phyloP scores from a whole-genome alignment of 345 rosid genomes.

The Aurinia saxatilis region DNA sequence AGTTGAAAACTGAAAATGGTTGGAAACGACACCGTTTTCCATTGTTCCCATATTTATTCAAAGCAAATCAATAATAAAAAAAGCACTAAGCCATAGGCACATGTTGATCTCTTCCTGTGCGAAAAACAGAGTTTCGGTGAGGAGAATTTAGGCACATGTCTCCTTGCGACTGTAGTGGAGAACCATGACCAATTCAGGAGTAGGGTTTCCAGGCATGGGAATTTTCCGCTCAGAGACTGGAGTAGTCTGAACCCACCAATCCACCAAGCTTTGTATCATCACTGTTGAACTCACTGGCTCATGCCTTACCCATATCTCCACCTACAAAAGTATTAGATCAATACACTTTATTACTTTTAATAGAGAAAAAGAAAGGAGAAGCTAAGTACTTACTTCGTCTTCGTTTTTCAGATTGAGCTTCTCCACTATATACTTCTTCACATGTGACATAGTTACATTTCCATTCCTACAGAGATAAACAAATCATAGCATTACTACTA shows the following conservation, averaged over 20 bases:
- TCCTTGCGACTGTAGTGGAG: conserved; percentile 35
- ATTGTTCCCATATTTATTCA: no score
- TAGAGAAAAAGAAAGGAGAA: background rate
- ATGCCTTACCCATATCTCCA: conserved; percentile 37
- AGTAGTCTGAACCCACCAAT: conserved; percentile 39
- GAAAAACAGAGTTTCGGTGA: no score
- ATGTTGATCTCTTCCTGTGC: no score
- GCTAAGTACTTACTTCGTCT: background rate
- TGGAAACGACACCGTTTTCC: no score
- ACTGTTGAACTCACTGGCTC: conserved; percentile 33
- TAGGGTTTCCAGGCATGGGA: conserved; percentile 38
- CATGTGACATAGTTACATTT: background rate
- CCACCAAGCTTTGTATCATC: conserved; percentile 26
- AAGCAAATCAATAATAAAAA: no score
- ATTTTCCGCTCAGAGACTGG: conserved; percentile 24
- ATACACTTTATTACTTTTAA: background rate
- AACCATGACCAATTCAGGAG: conserved; percentile 41
- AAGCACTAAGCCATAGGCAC: no score
- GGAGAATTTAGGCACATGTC: background rate
- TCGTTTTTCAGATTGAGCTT: conserved; percentile 12
- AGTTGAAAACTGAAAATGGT: no score
- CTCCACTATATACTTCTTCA: conserved; percentile 1
- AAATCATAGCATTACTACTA: background rate
- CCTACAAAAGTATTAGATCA: conserved; percentile 26
- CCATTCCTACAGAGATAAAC: conserved; percentile 7